phyloP scores from a whole-genome alignment of 495 filamentous ascomycete genomes.

The Evansstolkia leycettana region DNA sequence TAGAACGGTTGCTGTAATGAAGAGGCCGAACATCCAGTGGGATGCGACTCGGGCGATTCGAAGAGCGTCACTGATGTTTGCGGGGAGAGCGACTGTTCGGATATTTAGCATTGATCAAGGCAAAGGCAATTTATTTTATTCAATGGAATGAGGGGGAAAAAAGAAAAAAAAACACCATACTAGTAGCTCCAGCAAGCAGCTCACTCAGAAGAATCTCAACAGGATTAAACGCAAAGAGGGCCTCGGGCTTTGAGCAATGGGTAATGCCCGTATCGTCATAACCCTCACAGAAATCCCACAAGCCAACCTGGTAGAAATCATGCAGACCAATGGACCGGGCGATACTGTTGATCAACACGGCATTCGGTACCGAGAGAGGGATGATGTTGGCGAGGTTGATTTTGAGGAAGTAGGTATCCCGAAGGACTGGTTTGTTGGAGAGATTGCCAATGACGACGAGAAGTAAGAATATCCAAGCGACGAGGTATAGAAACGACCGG shows the following conservation, averaged over 20 bases:
- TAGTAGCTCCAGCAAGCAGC: slow-evolving; percentile 67
- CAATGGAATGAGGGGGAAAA: background rate
- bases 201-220: slow-evolving; percentile 66
- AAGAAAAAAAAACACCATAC: slow-evolving; percentile 25
- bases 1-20: slow-evolving; percentile 55
- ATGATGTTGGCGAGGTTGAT: slow-evolving; percentile 78
- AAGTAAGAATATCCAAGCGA: slow-evolving; percentile 65
- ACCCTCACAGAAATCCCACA: slow-evolving; percentile 87
- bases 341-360: slow-evolving; percentile 69
- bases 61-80: slow-evolving; percentile 57
- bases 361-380: slow-evolving; percentile 61
- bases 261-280: slow-evolving; percentile 63
- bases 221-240: slow-evolving; percentile 83
- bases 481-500: slow-evolving; percentile 57
- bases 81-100: slow-evolving; percentile 58
- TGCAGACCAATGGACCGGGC: slow-evolving; percentile 81
- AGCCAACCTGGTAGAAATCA: slow-evolving; percentile 86
- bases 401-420: slow-evolving; percentile 67
- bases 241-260: slow-evolving; percentile 51
- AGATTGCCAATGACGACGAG: slow-evolving; percentile 68
- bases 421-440: slow-evolving; percentile 43
- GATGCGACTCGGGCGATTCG: slow-evolving; percentile 64
- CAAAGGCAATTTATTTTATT: background rate
- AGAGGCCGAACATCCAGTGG: slow-evolving; percentile 85
- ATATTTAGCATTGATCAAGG: slow-evolving; percentile 6